Base-by-base conservation (phyloP, 768 basidiomycete species). In the Cyathus striatus region DNA sequence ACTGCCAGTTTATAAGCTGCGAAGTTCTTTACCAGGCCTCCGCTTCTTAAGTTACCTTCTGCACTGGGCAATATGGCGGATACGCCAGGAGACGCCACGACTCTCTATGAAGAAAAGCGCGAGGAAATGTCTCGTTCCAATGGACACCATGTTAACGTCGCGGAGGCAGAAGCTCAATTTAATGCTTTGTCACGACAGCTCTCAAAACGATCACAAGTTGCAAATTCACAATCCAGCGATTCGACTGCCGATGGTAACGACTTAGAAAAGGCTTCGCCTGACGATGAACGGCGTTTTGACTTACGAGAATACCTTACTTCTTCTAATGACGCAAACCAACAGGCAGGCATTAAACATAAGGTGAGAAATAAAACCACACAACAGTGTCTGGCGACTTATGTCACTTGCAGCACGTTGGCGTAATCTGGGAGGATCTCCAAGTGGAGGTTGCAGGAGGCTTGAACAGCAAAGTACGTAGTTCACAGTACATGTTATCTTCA, bases 391-490 rank as follows among this genome's bases (percentile, higher is more conserved):
- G 10, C 21, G 23, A 12, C 35, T 25, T 26, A 41, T 24, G 18
- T 42, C 32, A 12, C 17, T 42, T 5, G 12, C 42, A 75, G 71
- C 80, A 83, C 46, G 83, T 88, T 6, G 84, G 84, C 23, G 79
- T 89, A 18, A 77, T 78, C 20, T 89, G 86, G 86, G 74, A 84
- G 40, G 69, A 81, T 50, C 63, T 89, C 1, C 66, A 78, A 45
- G 86, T 87, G 23, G 66, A 77, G 5, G 82, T 79, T 23, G 45
- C 70, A 3, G 85, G 82, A 16, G 76, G 74, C 10, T 53, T 63
- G 9, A 69, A 75, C 56, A 68, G 64, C 56, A 86, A 85, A 68
- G 84, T 76, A 5, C 10, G 13, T 16, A n/a, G 16, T 37, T 33
- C 65, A 45, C 9, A 5, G 17, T 14, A 16, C 23, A 16, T 22